phyloP scores from a whole-genome alignment of 2,329 filamentous ascomycete genomes.

The Calcarisporium arbuscula region DNA sequence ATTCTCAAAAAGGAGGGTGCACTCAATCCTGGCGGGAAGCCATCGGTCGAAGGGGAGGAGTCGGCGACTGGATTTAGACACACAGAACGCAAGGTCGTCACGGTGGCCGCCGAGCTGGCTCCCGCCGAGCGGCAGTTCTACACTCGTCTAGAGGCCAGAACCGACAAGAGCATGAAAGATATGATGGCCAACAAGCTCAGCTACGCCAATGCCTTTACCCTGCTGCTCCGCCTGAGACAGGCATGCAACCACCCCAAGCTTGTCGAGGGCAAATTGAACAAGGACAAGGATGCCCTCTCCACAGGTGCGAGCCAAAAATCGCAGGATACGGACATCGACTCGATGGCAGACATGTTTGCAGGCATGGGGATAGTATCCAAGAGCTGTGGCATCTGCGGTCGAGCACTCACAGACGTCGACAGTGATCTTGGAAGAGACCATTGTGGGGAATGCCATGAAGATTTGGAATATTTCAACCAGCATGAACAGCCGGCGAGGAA shows the following conservation, averaged over 20 bases:
- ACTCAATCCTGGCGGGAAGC: slow-evolving; percentile 68
- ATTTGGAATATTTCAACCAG: slow-evolving; percentile 59
- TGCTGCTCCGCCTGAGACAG: slow-evolving; percentile 85
- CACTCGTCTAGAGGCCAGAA: slow-evolving; percentile 71
- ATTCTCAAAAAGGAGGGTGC: slow-evolving; percentile 86
- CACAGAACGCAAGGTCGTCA: slow-evolving; percentile 82
- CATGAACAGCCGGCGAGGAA: slow-evolving; percentile 33
- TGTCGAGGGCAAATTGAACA: slow-evolving; percentile 75
- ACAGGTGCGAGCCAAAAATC: slow-evolving; percentile 52
- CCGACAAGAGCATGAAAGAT: slow-evolving; percentile 77
- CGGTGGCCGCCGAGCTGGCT: slow-evolving; percentile 71
- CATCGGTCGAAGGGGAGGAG: slow-evolving; percentile 39
- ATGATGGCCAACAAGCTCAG: slow-evolving; percentile 83
- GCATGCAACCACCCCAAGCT: slow-evolving; percentile 92
- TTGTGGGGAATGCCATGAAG: slow-evolving; percentile 69
- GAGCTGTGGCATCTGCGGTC: slow-evolving; percentile 79
- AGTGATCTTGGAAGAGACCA: slow-evolving; percentile 34
- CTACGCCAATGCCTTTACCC: slow-evolving; percentile 88
- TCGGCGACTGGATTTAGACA: slow-evolving; percentile 74
- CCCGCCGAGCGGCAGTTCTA: slow-evolving; percentile 81
- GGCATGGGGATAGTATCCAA: slow-evolving; percentile 72
- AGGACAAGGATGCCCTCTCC: slow-evolving; percentile 78
- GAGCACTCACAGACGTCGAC: slow-evolving; percentile 50
- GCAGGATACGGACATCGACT: slow-evolving; percentile 64
- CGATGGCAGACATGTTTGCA: slow-evolving; percentile 78